Base-by-base conservation (phyloP, 2,329 filamentous ascomycete species). In the Penicillium sp. region DNA sequence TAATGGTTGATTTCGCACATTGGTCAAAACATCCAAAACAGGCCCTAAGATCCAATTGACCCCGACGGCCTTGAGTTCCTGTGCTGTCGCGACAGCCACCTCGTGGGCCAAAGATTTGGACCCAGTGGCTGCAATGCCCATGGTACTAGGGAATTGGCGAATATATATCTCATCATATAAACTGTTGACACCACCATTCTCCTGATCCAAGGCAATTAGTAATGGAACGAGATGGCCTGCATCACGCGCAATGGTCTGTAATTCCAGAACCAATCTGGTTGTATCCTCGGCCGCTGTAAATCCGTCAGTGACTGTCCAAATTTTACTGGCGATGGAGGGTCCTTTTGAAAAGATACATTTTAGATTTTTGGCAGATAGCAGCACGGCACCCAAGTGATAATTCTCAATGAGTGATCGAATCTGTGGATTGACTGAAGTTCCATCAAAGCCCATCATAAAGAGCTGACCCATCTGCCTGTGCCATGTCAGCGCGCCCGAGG, bases 151-250 rank as follows among this genome's bases (percentile, higher is more conserved):
- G 67, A 96, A 99, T 73, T 97, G 94, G 64, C 91, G 92, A 66
- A 97, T 93, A 72, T 93, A 94, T 69, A 94, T 91, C 67, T 96
- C 92, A 73, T 97, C 93, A 70, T 95, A 97, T 2, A 97, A 83
- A 76, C 91, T 96, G 78, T 97, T 97, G 73, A 97, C 93, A 3
- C 93, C 93, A 63, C 94, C 94, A 85, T 99, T 97, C 75, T 99
- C 94, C 73, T 99, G 94, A 71, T 97, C 94, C 38, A 97, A 80
- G 40, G 90, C 93, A 67, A 99, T 97, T 54, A 95, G 81, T 19
- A 99, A 79, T 2, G 94, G 94, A 3, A 93, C 88, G 3, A 90
- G 89, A 74, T 97, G 93, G 21, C 93, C 93, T 59, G 93, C 89
- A 75, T 95, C 85, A 71, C 91, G 90, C 38, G 94, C 94, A 71